Percentiles rank a stretch among this genome's conserved stretches.
These are phyloP conservation scores for Platanus orientalis DNA, from an alignment of 164 flowering plant species.

Conservation along the genomic window DNA sequence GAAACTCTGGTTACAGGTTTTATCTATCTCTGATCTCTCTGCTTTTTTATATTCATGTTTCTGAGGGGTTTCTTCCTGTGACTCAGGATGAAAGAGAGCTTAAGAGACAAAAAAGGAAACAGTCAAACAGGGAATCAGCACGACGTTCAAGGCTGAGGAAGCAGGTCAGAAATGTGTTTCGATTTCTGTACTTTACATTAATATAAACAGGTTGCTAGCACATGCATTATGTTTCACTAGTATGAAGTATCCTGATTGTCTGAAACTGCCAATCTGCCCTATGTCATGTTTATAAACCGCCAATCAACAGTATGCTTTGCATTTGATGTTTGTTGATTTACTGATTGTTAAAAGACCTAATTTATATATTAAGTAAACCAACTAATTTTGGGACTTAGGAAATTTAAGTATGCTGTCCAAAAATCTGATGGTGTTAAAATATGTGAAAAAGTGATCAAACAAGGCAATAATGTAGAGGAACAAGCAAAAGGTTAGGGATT, in stretches of 20 bases:
- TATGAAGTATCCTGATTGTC: neutral
- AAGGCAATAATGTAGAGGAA: too few relatives aligned
- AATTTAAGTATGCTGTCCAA: too few relatives aligned
- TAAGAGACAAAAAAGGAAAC: constrained; percentile 33
- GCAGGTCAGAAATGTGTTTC: constrained; percentile 21
- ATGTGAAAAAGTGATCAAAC: too few relatives aligned
- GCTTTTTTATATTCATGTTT: constrained; percentile 7
- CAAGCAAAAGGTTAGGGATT: too few relatives aligned
- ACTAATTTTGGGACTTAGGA: too few relatives aligned
- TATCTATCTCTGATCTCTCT: neutral
- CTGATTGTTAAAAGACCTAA: too few relatives aligned
- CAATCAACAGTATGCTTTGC: neutral
- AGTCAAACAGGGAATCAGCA: constrained; percentile 36
- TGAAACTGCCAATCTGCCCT: neutral
- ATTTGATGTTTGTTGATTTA: neutral
- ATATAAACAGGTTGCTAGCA: too few relatives aligned
- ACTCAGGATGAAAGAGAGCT: constrained; percentile 34
- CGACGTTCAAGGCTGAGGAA: constrained; percentile 33
- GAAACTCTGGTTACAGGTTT: constrained; percentile 31
- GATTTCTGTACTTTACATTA: neutral
- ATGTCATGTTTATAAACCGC: neutral
- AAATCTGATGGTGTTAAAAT: too few relatives aligned
- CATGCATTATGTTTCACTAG: neutral
- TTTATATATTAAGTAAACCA: too few relatives aligned
- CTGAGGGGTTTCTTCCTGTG: constrained; percentile 2